Percentiles rank a stretch among this genome's conserved stretches.
These are phyloP conservation scores for Auxenochlorella pyrenoidosa DNA, from an alignment of 139 green algal species.

Conservation along the genomic window DNA sequence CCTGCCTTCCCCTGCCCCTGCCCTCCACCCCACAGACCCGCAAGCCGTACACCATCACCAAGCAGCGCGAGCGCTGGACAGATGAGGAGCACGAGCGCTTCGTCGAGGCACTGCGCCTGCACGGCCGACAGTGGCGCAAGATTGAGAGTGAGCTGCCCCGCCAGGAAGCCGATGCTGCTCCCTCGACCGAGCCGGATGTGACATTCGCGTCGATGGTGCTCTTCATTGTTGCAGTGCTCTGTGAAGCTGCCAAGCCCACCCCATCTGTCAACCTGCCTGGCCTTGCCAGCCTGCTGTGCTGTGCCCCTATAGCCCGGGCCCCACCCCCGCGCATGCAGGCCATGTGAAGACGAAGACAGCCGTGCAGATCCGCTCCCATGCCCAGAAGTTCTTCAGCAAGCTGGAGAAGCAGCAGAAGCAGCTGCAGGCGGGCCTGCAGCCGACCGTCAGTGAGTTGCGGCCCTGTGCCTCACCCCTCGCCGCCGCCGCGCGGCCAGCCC, in stretches of 20 bases:
- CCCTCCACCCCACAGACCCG: slow-evolving; percentile 50
- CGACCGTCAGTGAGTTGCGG: slow-evolving; percentile 6
- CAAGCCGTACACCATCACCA: slow-evolving; percentile 88
- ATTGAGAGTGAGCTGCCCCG: slow-evolving; percentile 66
- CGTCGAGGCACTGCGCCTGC: slow-evolving; percentile 85
- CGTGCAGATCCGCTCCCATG: slow-evolving; percentile 96
- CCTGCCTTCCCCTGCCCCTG: background rate
- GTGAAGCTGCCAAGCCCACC: background rate
- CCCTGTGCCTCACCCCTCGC: too few relatives aligned
- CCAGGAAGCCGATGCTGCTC: background rate
- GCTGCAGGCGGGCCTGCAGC: slow-evolving; percentile 32
- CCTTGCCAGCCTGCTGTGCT: too few relatives aligned
- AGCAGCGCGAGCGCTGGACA: slow-evolving; percentile 86
- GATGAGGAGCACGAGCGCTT: slow-evolving; percentile 92
- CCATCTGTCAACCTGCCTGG: background rate
- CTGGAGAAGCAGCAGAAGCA: slow-evolving; percentile 67
- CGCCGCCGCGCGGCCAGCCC: too few relatives aligned
- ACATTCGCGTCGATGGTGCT: too few relatives aligned
- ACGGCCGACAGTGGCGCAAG: slow-evolving; percentile 77
- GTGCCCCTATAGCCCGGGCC: background rate
- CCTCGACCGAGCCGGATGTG: too few relatives aligned
- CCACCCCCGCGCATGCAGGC: slow-evolving; percentile 62
- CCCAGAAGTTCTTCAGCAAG: slow-evolving; percentile 95
- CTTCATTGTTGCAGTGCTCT: background rate
- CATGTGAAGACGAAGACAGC: slow-evolving; percentile 94